Percentiles rank a stretch among this genome's conserved stretches.
phyloP scores from a whole-genome alignment of 1,139 yeast species.

The Protomyces arabidopsidicola region DNA sequence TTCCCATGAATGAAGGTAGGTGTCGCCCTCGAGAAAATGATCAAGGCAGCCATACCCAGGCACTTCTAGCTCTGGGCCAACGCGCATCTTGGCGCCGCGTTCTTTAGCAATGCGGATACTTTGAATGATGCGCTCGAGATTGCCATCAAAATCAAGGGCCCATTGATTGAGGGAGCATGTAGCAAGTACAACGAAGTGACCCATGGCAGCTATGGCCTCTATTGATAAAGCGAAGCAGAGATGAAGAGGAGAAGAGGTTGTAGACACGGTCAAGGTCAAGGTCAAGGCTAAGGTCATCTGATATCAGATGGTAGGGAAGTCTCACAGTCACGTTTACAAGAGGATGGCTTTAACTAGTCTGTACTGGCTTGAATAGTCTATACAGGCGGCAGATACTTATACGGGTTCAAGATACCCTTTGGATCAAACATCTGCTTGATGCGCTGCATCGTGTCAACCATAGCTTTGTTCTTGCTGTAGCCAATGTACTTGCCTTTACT shows the following conservation, averaged over 20 bases:
- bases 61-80: conserved; percentile 94
- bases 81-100: conserved; percentile 74
- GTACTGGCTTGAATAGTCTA: not conserved
- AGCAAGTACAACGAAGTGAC: conserved; percentile 21
- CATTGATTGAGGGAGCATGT: conserved; percentile 70
- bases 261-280: no score
- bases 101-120: conserved; percentile 72
- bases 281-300: not conserved
- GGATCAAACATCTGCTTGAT: conserved; percentile 83
- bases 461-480: conserved; percentile 68
- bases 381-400: conserved; percentile 57
- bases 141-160: conserved; percentile 98
- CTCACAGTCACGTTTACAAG: not conserved
- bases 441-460: conserved; percentile 67
- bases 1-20: conserved; percentile 90
- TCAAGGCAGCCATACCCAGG: conserved; percentile 86
- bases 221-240: no score
- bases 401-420: conserved; percentile 83
- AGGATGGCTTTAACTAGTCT: not conserved
- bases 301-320: not conserved
- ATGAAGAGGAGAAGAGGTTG: not conserved
- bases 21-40: conserved; percentile 86
- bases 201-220: not conserved
- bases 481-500: conserved; percentile 86
- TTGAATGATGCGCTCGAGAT: conserved; percentile 79